A percentile compares a stretch with the other conserved stretches of the same genome.
Evolutionary conservation across 2,329 filamentous ascomycete genomes (phyloP).

Genomic region (Fusarium sp.): DNA sequence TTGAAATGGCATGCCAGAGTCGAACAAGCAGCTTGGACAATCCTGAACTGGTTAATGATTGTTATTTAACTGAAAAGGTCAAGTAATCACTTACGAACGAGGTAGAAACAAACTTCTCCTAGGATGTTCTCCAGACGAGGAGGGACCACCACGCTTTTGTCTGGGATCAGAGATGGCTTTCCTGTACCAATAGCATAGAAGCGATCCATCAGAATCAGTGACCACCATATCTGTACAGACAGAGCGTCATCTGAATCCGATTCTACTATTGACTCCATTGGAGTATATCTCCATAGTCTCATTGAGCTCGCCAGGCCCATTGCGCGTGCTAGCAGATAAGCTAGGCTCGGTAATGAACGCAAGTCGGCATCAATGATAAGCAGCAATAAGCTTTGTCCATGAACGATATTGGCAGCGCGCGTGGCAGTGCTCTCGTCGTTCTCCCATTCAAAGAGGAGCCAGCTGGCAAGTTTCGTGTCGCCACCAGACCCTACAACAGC

Average conservation of each 20-base stretch:
- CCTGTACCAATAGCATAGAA: slow-evolving; percentile 79
- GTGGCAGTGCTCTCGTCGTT: slow-evolving; percentile 55
- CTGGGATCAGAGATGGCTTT: slow-evolving; percentile 71
- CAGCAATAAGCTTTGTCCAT: slow-evolving; percentile 75
- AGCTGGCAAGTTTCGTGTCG: slow-evolving; percentile 60
- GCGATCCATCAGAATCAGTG: slow-evolving; percentile 76
- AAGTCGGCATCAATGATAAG: slow-evolving; percentile 74
- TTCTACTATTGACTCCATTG: slow-evolving; percentile 63
- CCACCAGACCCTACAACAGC: slow-evolving; percentile 58
- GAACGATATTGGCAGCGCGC: slow-evolving; percentile 63
- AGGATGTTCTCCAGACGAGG: slow-evolving; percentile 70
- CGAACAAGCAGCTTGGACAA: slow-evolving; percentile 67
- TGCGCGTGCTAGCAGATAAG: slow-evolving; percentile 71
- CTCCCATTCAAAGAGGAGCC: slow-evolving; percentile 66
- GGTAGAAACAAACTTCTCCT: slow-evolving; percentile 72
- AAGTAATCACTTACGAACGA: slow-evolving; percentile 68
- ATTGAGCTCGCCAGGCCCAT: slow-evolving; percentile 74
- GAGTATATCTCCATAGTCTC: slow-evolving; percentile 63
- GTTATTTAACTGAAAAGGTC: not conserved
- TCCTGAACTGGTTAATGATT: slow-evolving; percentile 54
- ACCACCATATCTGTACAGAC: slow-evolving; percentile 77
- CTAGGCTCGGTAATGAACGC: slow-evolving; percentile 60
- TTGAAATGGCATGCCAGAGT: slow-evolving; percentile 55
- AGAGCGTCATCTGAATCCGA: slow-evolving; percentile 72
- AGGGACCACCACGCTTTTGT: slow-evolving; percentile 70